Conservation (phyloP, 1,284 basidiomycete genomes). For the Porogramme epimiltina region DNA sequence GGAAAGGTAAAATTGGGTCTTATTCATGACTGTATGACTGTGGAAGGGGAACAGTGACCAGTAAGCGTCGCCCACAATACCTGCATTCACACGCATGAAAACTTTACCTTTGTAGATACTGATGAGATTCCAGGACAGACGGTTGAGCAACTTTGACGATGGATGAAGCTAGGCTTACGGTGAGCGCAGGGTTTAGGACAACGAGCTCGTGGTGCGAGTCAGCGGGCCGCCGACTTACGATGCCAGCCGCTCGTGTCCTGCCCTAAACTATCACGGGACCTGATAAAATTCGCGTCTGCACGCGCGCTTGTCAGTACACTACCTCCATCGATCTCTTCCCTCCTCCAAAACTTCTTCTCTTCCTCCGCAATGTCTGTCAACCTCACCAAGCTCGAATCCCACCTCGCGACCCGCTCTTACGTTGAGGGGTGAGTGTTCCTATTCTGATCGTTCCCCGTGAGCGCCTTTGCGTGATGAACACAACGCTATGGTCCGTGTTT, state of each 20-base stretch:
- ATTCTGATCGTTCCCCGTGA: slow-evolving; percentile 10
- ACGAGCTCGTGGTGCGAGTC: not conserved
- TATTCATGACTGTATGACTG: slow-evolving; percentile 50
- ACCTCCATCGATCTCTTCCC: slow-evolving; percentile 28
- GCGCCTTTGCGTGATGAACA: slow-evolving; percentile 64
- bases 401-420: slow-evolving; percentile 87
- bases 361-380: slow-evolving; percentile 65
- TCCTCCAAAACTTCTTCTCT: slow-evolving; percentile 12
- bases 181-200: not conserved
- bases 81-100: slow-evolving; percentile 3
- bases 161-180: not conserved
- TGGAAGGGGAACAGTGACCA: too few species aligned
- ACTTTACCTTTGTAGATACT: too few species aligned
- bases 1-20: slow-evolving; percentile 54
- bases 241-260: slow-evolving; percentile 2
- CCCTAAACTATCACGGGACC: slow-evolving; percentile 22
- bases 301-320: slow-evolving; percentile 6
- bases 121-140: not conserved
- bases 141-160: not conserved
- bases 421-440: slow-evolving; percentile 81
- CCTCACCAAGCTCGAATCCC: slow-evolving; percentile 79
- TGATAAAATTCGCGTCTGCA: slow-evolving; percentile 19
- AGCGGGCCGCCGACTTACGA: not conserved
- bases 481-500: slow-evolving; percentile 98
- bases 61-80: slow-evolving; percentile 3